Percentiles rank a stretch among this genome's conserved stretches.
Evolutionary conservation across 2,329 filamentous ascomycete genomes (phyloP).

Genomic region (Moelleriella libera): DNA sequence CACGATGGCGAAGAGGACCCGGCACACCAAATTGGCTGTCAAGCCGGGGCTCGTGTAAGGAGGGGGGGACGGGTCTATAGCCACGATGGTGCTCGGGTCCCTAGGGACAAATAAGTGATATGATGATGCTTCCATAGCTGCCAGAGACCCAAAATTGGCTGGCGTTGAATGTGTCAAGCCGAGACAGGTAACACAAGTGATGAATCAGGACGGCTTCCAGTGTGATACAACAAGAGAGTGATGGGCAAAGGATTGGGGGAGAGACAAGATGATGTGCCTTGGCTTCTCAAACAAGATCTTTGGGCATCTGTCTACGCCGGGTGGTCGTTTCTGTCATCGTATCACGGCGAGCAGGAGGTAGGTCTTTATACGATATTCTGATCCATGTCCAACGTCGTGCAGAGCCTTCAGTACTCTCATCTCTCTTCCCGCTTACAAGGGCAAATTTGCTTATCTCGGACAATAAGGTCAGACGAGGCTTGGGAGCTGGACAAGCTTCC

Average conservation of each 20-base stretch:
- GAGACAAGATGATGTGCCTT: not conserved
- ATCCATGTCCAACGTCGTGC: not conserved
- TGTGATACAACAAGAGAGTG: no score
- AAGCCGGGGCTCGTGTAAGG: slow-evolving; percentile 15
- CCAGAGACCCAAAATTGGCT: not conserved
- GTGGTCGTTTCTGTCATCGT: not conserved
- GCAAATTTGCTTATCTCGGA: not conserved
- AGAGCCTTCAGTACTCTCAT: not conserved
- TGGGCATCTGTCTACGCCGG: not conserved
- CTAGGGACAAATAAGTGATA: not conserved
- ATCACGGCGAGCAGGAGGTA: not conserved
- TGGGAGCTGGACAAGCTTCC: not conserved
- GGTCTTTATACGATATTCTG: not conserved
- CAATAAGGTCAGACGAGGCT: not conserved
- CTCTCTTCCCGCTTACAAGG: not conserved
- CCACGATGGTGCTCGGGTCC: slow-evolving; percentile 1
- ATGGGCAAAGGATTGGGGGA: not conserved
- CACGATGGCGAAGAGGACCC: slow-evolving; percentile 31
- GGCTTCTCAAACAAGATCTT: not conserved
- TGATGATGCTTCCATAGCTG: not conserved
- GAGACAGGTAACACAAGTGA: no score
- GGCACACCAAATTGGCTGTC: slow-evolving; percentile 30
- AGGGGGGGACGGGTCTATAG: slow-evolving; percentile 1
- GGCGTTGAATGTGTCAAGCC: not conserved
- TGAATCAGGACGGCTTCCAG: no score